Conservation (phyloP, 306 rosid genomes). For the Coriaria nepalensis region DNA sequence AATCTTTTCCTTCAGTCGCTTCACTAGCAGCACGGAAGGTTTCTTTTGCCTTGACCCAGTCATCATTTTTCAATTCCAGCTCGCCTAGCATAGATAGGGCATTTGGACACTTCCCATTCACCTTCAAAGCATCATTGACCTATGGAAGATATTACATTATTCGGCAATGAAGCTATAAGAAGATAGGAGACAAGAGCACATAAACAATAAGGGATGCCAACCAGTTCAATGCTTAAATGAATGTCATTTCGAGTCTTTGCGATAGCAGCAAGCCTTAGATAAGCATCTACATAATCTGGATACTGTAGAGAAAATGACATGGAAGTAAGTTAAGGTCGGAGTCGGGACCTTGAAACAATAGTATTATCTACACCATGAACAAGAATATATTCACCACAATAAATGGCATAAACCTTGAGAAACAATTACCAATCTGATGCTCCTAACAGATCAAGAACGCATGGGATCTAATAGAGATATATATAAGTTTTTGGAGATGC, state of each 20-base stretch:
- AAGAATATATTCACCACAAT: no score
- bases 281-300: constrained; percentile 85
- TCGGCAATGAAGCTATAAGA: neutral
- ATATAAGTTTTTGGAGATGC: neutral
- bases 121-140: constrained; percentile 94
- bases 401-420: no score
- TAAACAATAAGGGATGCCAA: constrained; percentile 18
- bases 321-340: no score
- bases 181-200: constrained; percentile 9
- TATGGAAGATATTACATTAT: constrained; percentile 20
- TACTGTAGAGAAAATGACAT: constrained; percentile 36
- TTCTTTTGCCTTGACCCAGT: constrained; percentile 99
- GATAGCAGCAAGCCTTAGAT: constrained; percentile 86
- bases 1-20: constrained; percentile 90
- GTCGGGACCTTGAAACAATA: no score
- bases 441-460: no score
- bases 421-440: no score
- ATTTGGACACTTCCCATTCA: constrained; percentile 78
- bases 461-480: no score
- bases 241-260: constrained; percentile 86
- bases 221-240: constrained; percentile 91
- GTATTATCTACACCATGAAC: no score
- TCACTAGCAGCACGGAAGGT: constrained; percentile 93
- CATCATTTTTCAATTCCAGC: constrained; percentile 90
- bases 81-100: constrained; percentile 97